These are phyloP conservation scores for Spongiforma sp. DNA, from an alignment of 1,284 basidiomycete species.

Conservation along the genomic window DNA sequence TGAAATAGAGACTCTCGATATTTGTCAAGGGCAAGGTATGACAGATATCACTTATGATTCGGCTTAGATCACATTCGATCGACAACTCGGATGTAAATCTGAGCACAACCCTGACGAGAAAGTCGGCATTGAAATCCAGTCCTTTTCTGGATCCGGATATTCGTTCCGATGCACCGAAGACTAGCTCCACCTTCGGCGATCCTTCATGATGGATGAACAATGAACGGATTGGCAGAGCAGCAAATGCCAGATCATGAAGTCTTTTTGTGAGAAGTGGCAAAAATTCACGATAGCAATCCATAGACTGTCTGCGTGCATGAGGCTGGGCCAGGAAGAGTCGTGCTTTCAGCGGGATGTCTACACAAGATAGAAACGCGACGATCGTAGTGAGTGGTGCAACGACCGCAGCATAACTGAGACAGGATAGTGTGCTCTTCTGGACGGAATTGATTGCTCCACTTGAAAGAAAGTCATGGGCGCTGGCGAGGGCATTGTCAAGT, in stretches of 20 bases:
- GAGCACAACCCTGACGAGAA: no score
- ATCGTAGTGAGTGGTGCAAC: background rate
- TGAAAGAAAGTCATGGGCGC: background rate
- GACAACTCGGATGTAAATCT: no score
- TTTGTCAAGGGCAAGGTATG: background rate
- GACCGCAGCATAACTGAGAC: constrained; percentile 14
- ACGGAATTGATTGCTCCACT: background rate
- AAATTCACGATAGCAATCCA: background rate
- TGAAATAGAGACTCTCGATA: background rate
- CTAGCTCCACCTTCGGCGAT: background rate
- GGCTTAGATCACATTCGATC: background rate
- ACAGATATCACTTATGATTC: background rate
- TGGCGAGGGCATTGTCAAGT: constrained; percentile 30
- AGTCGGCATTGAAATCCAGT: no score
- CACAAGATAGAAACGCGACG: constrained; percentile 7
- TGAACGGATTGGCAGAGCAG: background rate
- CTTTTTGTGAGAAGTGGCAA: background rate
- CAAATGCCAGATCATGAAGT: background rate
- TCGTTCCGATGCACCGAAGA: background rate
- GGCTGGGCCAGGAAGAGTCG: background rate
- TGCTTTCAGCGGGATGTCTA: constrained; percentile 1
- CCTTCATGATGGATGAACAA: background rate
- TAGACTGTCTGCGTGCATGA: background rate
- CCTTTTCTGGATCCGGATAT: no score
- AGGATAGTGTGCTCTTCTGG: constrained; percentile 5